phyloP scores from a whole-genome alignment of 2,329 filamentous ascomycete species.

The Xylariomycetidae sp. region DNA sequence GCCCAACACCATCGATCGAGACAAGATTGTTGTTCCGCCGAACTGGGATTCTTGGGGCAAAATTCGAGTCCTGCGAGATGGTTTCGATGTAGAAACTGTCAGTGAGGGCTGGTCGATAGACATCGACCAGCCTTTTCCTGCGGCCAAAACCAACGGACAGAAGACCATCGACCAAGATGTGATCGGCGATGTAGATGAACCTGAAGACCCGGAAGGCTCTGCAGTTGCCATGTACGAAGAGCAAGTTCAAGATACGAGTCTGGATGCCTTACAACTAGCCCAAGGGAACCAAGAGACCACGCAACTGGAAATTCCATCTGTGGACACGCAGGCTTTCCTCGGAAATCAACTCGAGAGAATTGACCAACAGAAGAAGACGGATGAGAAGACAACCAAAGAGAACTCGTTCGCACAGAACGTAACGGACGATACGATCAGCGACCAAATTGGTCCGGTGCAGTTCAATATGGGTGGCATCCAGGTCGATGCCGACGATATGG shows the following conservation, averaged over 20 bases:
- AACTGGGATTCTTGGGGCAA: slow-evolving; percentile 99
- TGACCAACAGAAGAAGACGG: slow-evolving; percentile 55
- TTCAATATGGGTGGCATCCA: slow-evolving; percentile 99
- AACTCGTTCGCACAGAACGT: slow-evolving; percentile 21
- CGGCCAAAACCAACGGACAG: slow-evolving; percentile 21
- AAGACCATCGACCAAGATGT: slow-evolving; percentile 20
- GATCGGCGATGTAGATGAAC: slow-evolving; percentile 21
- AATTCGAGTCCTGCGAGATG: slow-evolving; percentile 84
- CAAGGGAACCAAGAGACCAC: slow-evolving; percentile 40
- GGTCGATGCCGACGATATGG: slow-evolving; percentile 89
- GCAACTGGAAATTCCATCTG: slow-evolving; percentile 56
- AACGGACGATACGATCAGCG: slow-evolving; percentile 47
- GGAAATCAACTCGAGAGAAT: slow-evolving; percentile 68
- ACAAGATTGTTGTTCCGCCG: slow-evolving; percentile 88
- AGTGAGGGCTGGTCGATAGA: slow-evolving; percentile 83
- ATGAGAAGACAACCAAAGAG: slow-evolving; percentile 37
- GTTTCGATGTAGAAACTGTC: slow-evolving; percentile 83
- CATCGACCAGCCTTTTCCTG: slow-evolving; percentile 54
- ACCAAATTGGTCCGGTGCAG: slow-evolving; percentile 89
- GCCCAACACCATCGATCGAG: slow-evolving; percentile 86
- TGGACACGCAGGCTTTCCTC: slow-evolving; percentile 74
- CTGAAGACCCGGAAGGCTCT: slow-evolving; percentile 45
- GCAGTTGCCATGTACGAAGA: slow-evolving; percentile 72
- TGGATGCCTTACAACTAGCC: slow-evolving; percentile 52
- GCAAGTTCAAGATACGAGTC: slow-evolving; percentile 69